A percentile compares a stretch with the other conserved stretches of the same genome.
These are phyloP conservation scores for Catenaria anguillulae DNA, from an alignment of 371 early-diverging fungal genomes.

Conservation along the genomic window DNA sequence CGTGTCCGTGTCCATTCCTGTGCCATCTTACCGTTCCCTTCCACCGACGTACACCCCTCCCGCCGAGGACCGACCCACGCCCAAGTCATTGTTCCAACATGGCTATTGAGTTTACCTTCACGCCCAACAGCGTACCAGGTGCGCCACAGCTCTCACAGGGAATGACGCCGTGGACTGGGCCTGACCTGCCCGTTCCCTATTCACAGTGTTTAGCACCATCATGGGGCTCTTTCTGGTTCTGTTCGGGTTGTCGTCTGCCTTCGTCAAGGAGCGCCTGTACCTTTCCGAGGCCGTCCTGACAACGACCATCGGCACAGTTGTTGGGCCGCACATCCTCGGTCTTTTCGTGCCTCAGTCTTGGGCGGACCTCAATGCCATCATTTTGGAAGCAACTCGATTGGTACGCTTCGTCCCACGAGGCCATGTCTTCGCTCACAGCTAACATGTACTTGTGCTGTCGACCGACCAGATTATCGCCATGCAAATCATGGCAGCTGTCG, in stretches of 20 bases:
- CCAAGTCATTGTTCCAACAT: no score
- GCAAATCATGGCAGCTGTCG: conserved; percentile 66
- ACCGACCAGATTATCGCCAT: not conserved
- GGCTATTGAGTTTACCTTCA: not conserved
- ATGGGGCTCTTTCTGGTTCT: conserved; percentile 73
- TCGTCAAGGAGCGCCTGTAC: conserved; percentile 78
- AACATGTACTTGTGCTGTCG: no score
- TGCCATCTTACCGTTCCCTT: no score
- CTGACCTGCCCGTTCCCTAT: not conserved
- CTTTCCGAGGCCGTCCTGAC: conserved; percentile 79
- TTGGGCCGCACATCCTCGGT: conserved; percentile 54
- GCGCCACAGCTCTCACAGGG: not conserved
- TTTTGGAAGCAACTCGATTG: not conserved
- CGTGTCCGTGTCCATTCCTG: no score
- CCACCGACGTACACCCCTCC: no score
- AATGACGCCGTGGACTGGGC: not conserved
- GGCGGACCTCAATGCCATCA: not conserved
- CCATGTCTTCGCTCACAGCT: no score
- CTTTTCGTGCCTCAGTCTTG: conserved; percentile 31
- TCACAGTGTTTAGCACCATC: not conserved
- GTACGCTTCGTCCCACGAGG: not conserved
- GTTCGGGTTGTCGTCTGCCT: conserved; percentile 81
- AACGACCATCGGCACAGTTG: conserved; percentile 68
- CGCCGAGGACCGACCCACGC: no score
- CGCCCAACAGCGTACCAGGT: not conserved